Percentiles rank a stretch among this genome's conserved stretches.
Conservation (phyloP, 164 flowering plant genomes). For the Pachysandra terminalis region DNA sequence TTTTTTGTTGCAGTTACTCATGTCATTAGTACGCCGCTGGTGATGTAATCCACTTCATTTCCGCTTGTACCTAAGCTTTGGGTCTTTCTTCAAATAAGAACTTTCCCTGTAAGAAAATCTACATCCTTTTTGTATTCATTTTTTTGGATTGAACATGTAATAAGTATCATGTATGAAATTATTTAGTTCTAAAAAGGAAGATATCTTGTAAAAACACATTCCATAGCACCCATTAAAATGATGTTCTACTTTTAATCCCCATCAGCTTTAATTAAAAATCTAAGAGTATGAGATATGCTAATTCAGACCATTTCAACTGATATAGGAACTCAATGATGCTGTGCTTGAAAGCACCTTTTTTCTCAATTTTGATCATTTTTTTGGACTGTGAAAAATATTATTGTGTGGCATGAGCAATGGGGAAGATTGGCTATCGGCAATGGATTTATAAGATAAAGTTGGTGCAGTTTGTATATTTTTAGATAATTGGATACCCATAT, state of each 20-base stretch:
- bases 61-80: not conserved
- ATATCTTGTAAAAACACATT: not conserved
- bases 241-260: too few species aligned
- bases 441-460: too few species aligned
- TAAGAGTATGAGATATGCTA: not conserved
- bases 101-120: not conserved
- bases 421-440: too few species aligned
- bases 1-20: conserved; percentile 64
- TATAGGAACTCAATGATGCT: too few species aligned
- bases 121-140: not conserved
- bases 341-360: too few species aligned
- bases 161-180: not conserved
- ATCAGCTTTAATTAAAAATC: too few species aligned
- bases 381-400: too few species aligned
- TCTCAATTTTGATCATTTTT: too few species aligned
- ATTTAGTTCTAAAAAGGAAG: not conserved
- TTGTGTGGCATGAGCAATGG: too few species aligned
- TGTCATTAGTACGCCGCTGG: conserved; percentile 83
- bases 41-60: conserved; percentile 23
- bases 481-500: not conserved
- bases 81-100: not conserved
- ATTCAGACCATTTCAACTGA: too few species aligned
- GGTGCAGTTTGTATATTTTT: too few species aligned
- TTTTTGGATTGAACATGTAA: not conserved
- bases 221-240: not conserved